Base-by-base conservation (phyloP, 2,329 filamentous ascomycete species). In the Ascochyta viciae-villosae region DNA sequence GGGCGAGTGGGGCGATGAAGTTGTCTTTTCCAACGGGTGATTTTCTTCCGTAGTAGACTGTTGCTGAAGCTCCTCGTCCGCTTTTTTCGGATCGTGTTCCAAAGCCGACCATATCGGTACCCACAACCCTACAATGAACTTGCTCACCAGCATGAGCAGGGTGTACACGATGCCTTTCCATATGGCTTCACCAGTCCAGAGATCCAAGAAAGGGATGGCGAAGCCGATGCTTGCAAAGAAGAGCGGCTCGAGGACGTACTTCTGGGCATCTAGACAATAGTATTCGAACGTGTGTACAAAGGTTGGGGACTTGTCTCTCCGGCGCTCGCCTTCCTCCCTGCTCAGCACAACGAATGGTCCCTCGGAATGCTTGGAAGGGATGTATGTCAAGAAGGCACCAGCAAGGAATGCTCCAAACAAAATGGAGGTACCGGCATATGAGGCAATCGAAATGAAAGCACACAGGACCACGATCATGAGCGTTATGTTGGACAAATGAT, bases 181-280 rank as follows among this genome's bases (percentile, higher is more conserved):
- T 34, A 72, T 62, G 0, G 65, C 68, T n/a, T 63, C 39, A 4
- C 68, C 69, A 22, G 66, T 64, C 66, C 65, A 72, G 2, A 72
- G 62, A 47, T 67, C 62, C 15, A 69, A 29, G 38, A 72, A 70
- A 0, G 69, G 69, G 12, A 70, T 71, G 0, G 69, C 68, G 31
- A 72, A 71, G 1, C 69, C 68, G 15, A 72, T 70, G 22, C 62
- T 67, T 3, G 69, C 68, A 37, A 72, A 72, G 62, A 71, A 72
- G 13, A 71, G 50, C 7, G 69, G 69, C 43, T 60, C 63, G n/a
- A 71, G 54, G 12, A 72, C 54, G 38, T 69, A 70, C 23, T 4
- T 81, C 81, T 4, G 83, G 77, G 10, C 81, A 54, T 9, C 85
- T 50, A 3, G 80, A 79, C 16, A 83, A 71, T 10, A 85, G 50